phyloP scores from a whole-genome alignment of 345 rosid genomes.

The Hibiscus tridactylites region DNA sequence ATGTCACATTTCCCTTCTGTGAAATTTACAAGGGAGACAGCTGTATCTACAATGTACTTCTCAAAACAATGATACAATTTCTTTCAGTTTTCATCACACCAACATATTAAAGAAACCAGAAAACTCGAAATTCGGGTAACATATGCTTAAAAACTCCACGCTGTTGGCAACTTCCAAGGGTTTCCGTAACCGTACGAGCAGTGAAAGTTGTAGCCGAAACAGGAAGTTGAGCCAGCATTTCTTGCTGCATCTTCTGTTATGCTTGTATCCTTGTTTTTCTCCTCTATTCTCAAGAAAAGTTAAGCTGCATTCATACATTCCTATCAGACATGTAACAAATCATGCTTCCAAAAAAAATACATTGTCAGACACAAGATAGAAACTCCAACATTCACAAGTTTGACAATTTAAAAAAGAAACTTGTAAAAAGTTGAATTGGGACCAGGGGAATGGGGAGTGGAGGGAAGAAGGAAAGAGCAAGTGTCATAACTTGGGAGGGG shows the following conservation, averaged over 20 bases:
- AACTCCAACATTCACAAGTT: background rate
- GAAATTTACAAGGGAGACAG: background rate
- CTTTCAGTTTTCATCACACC: background rate
- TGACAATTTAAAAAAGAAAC: background rate
- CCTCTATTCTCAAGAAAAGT: constrained; percentile 40
- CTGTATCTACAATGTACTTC: background rate
- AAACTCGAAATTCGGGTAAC: background rate
- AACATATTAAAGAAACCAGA: background rate
- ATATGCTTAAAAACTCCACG: background rate
- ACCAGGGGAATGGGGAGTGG: background rate
- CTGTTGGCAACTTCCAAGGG: constrained; percentile 18
- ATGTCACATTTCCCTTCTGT: background rate
- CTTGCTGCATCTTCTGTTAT: constrained; percentile 24
- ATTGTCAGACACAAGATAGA: background rate
- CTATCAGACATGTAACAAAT: constrained; percentile 9
- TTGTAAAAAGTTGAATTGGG: constrained; percentile 2
- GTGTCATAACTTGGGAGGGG: constrained; percentile 6
- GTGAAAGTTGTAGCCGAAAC: constrained; percentile 17
- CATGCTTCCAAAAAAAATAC: constrained; percentile 1
- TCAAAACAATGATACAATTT: background rate
- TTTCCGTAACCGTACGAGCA: constrained; percentile 24
- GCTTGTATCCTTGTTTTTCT: constrained; percentile 33
- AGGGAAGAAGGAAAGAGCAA: constrained; percentile 1
- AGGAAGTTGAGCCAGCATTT: constrained; percentile 22
- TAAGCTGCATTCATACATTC: constrained; percentile 30